A percentile compares a stretch with the other conserved stretches of the same genome.
Conservation (phyloP, 352 stramenopile species). For the Aphanomyces stellatus region DNA sequence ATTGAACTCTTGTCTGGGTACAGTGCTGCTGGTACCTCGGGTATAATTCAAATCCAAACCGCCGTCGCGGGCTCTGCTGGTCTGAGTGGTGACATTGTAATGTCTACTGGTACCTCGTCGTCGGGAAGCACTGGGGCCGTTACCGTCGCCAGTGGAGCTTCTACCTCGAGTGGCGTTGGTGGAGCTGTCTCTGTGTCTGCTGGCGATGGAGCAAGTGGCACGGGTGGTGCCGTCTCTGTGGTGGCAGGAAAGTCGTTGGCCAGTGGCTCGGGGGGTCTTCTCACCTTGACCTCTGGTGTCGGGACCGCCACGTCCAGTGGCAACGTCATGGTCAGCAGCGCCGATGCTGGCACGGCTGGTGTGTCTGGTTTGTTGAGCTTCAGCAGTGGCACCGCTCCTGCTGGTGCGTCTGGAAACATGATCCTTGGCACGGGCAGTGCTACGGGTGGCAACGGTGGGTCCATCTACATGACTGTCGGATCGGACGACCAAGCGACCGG, state of each 20-base stretch:
- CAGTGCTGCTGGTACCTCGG: background rate
- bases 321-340: background rate
- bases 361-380: background rate
- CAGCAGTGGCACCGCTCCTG: constrained; percentile 8
- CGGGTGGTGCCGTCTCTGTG: background rate
- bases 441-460: background rate
- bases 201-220: background rate
- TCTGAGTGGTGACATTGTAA: background rate
- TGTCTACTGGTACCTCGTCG: background rate
- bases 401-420: constrained; percentile 4
- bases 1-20: background rate
- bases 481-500: constrained; percentile 10
- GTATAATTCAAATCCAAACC: background rate
- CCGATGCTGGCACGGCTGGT: background rate
- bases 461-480: constrained; percentile 16
- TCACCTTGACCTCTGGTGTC: background rate
- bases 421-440: constrained; percentile 7
- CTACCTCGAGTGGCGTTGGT: background rate
- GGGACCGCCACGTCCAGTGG: background rate
- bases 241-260: background rate
- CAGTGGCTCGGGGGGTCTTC: no score
- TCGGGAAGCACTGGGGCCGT: background rate
- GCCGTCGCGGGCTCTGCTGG: background rate
- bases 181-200: background rate
- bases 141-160: background rate